Evolutionary conservation across 176 grass and related monocot species (phyloP), one percentile per base, ranked within the genome.

Genomic region (Neostapfia colusana): DNA sequence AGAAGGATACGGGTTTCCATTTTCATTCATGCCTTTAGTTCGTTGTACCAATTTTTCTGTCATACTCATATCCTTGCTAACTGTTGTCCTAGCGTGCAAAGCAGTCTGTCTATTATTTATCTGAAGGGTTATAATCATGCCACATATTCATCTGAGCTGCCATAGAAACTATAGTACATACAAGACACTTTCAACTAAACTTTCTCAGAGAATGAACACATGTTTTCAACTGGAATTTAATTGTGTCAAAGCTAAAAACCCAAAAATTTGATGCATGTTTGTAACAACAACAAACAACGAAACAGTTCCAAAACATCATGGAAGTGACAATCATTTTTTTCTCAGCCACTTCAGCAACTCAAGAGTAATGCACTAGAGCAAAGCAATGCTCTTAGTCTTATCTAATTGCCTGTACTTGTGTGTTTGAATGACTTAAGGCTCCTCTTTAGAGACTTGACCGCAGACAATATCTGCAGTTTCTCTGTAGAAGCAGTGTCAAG

Each of bases 381-480:
- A 64, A 55, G 56, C 18, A 6, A 11, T 34, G 26, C 26, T 67
- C 6, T n/a, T 54, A 8, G 18, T 54, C 20, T 26, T 75, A 61
- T 68, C 55, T 77, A 76, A 15, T 31, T 28, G 23, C 74, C 53
- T 66, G n/a, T 84, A 14, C 73, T 79, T 71, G 79, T 20, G 35
- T 70, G 68, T 31, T 76, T 84, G 2, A 93, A 79, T 0, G 70
- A 49, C 40, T 35, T 43, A 21, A 89, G 78, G 20, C 87, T 93
- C 49, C 87, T 85, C 75, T 87, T 85, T 0, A 93, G 74, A 21
- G 91, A 93, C 61, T 48, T 70, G 31, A 87, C 62, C 21, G 84
- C 68, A 80, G 81, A 87, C 2, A 80, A 63, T 20, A 87, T 77
- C 24, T 93, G 77, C 31, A 74, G 68, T 16, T 85, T 93, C 43